These are phyloP conservation scores for Austroboletus novae-zelandiae DNA, from an alignment of 1,284 basidiomycete species.

Conservation along the genomic window DNA sequence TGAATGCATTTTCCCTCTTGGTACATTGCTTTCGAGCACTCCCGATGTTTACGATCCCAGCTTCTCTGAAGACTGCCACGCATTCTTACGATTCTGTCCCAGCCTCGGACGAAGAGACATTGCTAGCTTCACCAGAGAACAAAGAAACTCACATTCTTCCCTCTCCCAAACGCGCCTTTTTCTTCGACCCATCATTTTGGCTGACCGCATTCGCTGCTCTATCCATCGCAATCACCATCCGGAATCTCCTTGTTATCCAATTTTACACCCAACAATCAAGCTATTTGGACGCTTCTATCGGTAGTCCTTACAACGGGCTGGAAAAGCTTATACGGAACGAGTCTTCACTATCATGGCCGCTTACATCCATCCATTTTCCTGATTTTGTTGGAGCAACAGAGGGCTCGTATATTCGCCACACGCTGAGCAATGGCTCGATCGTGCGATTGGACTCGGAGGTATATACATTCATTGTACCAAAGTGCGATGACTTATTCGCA, in stretches of 20 bases:
- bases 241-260: slow-evolving; percentile 22
- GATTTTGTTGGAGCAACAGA: slow-evolving; percentile 24
- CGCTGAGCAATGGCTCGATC: slow-evolving; percentile 18
- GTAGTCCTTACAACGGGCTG: slow-evolving; percentile 24
- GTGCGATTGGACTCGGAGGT: slow-evolving; percentile 22
- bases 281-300: slow-evolving; percentile 13
- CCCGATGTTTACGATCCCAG: slow-evolving; percentile 6
- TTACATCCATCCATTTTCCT: slow-evolving; percentile 19
- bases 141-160: not conserved
- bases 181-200: slow-evolving; percentile 18
- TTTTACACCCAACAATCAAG: slow-evolving; percentile 1
- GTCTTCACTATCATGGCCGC: slow-evolving; percentile 27
- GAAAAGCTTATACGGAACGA: slow-evolving; percentile 22
- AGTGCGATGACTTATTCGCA: not conserved
- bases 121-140: slow-evolving; percentile 1
- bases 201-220: slow-evolving; percentile 18
- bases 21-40: not conserved
- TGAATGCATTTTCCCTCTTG: not conserved
- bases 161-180: not conserved
- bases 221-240: slow-evolving; percentile 20
- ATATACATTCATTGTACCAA: not conserved
- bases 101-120: slow-evolving; percentile 18
- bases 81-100: slow-evolving; percentile 17
- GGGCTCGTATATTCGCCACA: slow-evolving; percentile 6
- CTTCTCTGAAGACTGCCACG: not conserved